phyloP scores from a whole-genome alignment of 805 yeast species.

The Saturnispora silvae region DNA sequence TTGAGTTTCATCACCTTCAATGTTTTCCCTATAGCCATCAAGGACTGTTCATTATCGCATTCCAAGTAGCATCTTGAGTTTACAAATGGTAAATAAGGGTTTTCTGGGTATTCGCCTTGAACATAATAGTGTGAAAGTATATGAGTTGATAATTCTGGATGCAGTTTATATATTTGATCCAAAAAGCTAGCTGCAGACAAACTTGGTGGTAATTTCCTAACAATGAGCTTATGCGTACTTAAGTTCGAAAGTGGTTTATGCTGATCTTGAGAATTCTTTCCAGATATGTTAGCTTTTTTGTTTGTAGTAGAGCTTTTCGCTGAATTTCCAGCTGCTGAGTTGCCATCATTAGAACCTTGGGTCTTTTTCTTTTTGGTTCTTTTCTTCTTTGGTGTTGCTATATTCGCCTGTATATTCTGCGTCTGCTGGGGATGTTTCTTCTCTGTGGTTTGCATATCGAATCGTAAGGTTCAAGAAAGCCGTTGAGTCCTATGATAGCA shows the following conservation, averaged over 20 bases:
- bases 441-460: no score
- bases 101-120: conserved; percentile 29
- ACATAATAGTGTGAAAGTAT: conserved; percentile 27
- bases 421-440: no score
- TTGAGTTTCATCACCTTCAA: conserved; percentile 22
- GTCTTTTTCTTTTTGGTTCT: no score
- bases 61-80: conserved; percentile 33
- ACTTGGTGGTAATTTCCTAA: conserved; percentile 37
- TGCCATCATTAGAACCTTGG: no score
- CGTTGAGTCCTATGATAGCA: no score
- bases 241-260: background rate
- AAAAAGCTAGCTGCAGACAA: conserved; percentile 23
- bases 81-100: conserved; percentile 30
- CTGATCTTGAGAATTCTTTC: background rate
- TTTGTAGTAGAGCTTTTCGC: no score
- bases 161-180: background rate
- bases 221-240: conserved; percentile 21
- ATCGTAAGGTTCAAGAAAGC: no score
- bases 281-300: background rate
- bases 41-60: conserved; percentile 22
- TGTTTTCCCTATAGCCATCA: conserved; percentile 22
- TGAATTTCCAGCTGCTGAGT: no score
- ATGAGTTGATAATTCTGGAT: conserved; percentile 2
- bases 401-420: no score
- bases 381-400: no score